Percentiles rank a stretch among this genome's conserved stretches.
Conservation (phyloP, 345 rosid species). For the Geranium brycei region DNA sequence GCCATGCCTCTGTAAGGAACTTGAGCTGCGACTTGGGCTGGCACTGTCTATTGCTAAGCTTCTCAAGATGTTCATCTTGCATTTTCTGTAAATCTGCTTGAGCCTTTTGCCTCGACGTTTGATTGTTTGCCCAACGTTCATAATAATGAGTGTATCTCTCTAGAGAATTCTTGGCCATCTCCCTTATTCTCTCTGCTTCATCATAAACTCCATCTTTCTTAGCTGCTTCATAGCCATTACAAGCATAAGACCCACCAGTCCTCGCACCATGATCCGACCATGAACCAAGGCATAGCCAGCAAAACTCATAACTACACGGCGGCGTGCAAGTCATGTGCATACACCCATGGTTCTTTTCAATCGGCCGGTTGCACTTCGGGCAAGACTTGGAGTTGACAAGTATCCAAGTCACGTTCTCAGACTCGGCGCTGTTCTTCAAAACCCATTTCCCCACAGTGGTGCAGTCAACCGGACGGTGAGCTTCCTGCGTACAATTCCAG, state of each 20-base stretch:
- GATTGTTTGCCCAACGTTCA: slow-evolving; percentile 99
- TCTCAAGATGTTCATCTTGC: slow-evolving; percentile 71
- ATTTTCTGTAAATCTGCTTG: slow-evolving; percentile 64
- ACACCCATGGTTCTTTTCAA: slow-evolving; percentile 98
- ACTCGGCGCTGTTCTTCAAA: slow-evolving; percentile 84
- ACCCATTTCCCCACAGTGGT: slow-evolving; percentile 82
- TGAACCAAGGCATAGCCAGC: slow-evolving; percentile 89
- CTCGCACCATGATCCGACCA: slow-evolving; percentile 92
- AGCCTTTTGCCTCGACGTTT: slow-evolving; percentile 91
- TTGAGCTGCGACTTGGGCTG: slow-evolving; percentile 88
- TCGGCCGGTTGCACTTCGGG: slow-evolving; percentile 97
- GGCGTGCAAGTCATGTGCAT: slow-evolving; percentile 34
- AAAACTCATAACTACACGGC: slow-evolving; percentile 94
- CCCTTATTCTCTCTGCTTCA: slow-evolving; percentile 80
- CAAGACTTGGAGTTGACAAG: slow-evolving; percentile 98
- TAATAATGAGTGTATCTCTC: slow-evolving; percentile 25
- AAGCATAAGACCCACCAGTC: slow-evolving; percentile 90
- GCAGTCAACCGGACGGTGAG: slow-evolving; percentile 98
- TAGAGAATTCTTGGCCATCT: slow-evolving; percentile 92
- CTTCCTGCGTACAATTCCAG: slow-evolving; percentile 96
- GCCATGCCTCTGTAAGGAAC: slow-evolving; percentile 80
- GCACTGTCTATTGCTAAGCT: slow-evolving; percentile 70
- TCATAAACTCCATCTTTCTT: slow-evolving; percentile 91
- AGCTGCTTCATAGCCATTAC: slow-evolving; percentile 75
- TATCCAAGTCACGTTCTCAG: slow-evolving; percentile 99